A percentile compares a stretch with the other conserved stretches of the same genome.
phyloP scores from a whole-genome alignment of 1,284 basidiomycete genomes.

The Moniliella sp. region DNA sequence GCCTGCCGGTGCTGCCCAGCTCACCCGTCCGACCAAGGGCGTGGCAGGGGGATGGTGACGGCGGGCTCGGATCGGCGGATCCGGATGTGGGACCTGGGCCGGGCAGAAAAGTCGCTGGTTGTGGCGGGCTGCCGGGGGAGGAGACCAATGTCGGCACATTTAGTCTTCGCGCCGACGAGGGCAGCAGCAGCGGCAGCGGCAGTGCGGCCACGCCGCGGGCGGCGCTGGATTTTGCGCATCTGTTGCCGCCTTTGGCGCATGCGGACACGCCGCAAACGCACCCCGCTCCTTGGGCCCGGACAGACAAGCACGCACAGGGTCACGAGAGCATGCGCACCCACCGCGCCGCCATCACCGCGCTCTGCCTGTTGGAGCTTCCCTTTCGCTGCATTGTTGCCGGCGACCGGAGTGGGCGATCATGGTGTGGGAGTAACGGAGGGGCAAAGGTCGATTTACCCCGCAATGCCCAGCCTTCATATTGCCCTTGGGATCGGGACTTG shows the following conservation, averaged over 20 bases:
- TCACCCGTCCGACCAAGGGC: too few species aligned
- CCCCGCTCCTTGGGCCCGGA: constrained; percentile 4
- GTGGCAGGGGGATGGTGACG: background rate
- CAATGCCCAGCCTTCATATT: too few species aligned
- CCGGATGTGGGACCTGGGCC: constrained; percentile 8
- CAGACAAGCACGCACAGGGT: background rate
- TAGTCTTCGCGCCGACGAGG: too few species aligned
- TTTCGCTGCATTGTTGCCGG: constrained; percentile 68
- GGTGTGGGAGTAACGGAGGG: constrained; percentile 32
- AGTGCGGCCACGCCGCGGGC: too few species aligned
- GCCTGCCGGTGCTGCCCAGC: too few species aligned
- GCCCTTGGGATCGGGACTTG: too few species aligned
- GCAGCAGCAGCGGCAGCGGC: too few species aligned
- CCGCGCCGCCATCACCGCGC: constrained; percentile 58
- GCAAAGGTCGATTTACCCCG: too few species aligned
- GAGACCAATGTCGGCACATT: too few species aligned
- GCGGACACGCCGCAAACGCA: constrained; percentile 5
- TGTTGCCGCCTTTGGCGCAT: too few species aligned
- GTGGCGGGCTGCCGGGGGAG: too few species aligned
- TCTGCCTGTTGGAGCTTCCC: constrained; percentile 61
- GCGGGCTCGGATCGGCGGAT: background rate
- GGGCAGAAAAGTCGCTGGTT: background rate
- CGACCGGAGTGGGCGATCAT: constrained; percentile 38
- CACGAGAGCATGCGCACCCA: constrained; percentile 49
- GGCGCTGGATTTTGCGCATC: too few species aligned